phyloP scores from a whole-genome alignment of 75 land plant genomes.

The Ceratopteris richardii region DNA sequence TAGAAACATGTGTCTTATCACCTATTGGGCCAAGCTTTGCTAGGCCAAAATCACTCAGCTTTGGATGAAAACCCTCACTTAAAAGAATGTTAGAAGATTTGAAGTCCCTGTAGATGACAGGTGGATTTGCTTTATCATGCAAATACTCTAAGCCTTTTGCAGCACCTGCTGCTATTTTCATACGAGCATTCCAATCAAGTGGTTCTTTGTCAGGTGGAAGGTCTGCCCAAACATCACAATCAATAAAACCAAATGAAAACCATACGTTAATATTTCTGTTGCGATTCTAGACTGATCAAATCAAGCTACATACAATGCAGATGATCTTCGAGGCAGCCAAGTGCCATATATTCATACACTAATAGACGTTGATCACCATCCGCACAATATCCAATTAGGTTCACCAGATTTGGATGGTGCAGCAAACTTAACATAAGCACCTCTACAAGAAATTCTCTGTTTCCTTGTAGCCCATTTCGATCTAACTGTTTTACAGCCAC shows the following conservation, averaged over 20 bases:
- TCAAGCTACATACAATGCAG: conserved; percentile 36
- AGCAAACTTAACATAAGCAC: conserved; percentile 50
- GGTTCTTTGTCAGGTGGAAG: conserved; percentile 39
- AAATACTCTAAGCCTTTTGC: conserved; percentile 67
- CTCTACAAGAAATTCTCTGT: conserved; percentile 52
- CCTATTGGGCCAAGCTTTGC: conserved; percentile 75
- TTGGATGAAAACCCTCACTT: conserved; percentile 59
- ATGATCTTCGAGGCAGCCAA: conserved; percentile 59
- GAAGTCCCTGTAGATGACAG: conserved; percentile 69
- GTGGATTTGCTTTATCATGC: conserved; percentile 64
- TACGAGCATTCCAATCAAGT: conserved; percentile 61
- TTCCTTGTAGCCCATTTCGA: conserved; percentile 52
- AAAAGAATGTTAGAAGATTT: conserved; percentile 69
- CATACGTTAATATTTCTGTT: not conserved
- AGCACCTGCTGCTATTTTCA: conserved; percentile 70
- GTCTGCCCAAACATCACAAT: conserved; percentile 26
- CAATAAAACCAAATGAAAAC: no score
- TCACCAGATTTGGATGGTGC: conserved; percentile 51
- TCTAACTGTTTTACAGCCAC: conserved; percentile 59
- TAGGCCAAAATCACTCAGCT: conserved; percentile 69
- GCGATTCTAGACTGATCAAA: no score
- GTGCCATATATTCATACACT: conserved; percentile 52
- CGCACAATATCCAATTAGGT: conserved; percentile 55
- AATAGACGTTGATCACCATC: conserved; percentile 51
- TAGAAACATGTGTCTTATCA: conserved; percentile 63